Percentiles rank a stretch among this genome's conserved stretches.
These are phyloP conservation scores for Candida coleopterorum DNA, from an alignment of 805 yeast genomes.

Conservation along the genomic window DNA sequence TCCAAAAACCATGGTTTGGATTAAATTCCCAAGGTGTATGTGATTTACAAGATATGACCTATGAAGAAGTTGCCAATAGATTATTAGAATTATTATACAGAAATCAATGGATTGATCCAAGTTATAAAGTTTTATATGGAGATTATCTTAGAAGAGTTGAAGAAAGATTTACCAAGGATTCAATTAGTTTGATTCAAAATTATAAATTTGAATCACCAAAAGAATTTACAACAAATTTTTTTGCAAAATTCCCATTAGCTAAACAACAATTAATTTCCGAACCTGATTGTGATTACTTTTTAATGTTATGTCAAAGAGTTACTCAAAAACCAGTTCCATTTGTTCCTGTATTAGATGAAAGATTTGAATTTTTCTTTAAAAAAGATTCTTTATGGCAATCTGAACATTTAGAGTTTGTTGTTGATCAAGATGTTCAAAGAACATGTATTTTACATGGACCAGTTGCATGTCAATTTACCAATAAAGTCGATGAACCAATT, in stretches of 20 bases:
- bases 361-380: conserved; percentile 94
- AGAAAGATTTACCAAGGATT: conserved; percentile 79
- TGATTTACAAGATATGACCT: conserved; percentile 94
- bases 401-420: conserved; percentile 93
- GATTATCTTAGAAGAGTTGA: conserved; percentile 89
- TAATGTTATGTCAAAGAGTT: conserved; percentile 77
- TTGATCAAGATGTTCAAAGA: conserved; percentile 93
- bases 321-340: conserved; percentile 96
- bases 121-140: conserved; percentile 84
- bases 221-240: conserved; percentile 53
- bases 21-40: conserved; percentile 71
- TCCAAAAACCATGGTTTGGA: conserved; percentile 98
- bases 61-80: conserved; percentile 83
- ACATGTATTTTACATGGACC: conserved; percentile 99
- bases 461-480: conserved; percentile 92
- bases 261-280: conserved; percentile 81
- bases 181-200: conserved; percentile 68
- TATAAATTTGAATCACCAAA: conserved; percentile 58
- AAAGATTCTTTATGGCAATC: conserved; percentile 99
- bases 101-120: conserved; percentile 82
- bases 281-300: conserved; percentile 92
- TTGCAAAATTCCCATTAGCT: conserved; percentile 68
- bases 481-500: conserved; percentile 85
- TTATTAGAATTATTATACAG: conserved; percentile 86
- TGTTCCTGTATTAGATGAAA: conserved; percentile 90